phyloP scores from a whole-genome alignment of 2,329 filamentous ascomycete genomes.

The Grosmannia huntii region DNA sequence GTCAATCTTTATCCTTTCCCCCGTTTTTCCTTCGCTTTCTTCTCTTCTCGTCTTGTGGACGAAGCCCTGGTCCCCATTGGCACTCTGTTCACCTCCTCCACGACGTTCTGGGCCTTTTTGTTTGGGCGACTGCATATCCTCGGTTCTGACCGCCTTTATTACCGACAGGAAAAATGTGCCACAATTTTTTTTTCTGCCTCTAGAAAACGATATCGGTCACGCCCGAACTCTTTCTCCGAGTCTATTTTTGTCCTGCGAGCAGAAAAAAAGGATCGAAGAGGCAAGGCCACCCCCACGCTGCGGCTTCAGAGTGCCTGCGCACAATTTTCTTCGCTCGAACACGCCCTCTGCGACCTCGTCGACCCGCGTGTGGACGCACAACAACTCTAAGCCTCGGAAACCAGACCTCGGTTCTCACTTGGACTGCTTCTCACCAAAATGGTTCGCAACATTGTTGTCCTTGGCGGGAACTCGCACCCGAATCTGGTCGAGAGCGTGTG shows the following conservation, averaged over 20 bases:
- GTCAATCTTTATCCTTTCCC: neutral
- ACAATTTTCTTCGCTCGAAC: neutral
- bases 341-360: neutral
- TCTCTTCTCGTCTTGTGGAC: neutral
- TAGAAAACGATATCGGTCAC: conserved; percentile 11
- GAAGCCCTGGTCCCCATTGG: neutral
- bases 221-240: neutral
- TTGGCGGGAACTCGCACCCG: conserved; percentile 88
- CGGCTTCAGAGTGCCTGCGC: neutral
- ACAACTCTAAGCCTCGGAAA: neutral
- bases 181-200: conserved; percentile 7
- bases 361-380: neutral
- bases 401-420: neutral
- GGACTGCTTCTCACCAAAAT: conserved; percentile 30
- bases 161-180: neutral
- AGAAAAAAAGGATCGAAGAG: neutral
- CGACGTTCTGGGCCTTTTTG: neutral
- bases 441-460: conserved; percentile 90
- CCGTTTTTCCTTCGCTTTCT: neutral
- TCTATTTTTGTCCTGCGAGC: neutral
- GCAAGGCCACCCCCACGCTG: neutral
- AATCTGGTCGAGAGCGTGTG: conserved; percentile 77
- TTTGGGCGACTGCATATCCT: conserved; percentile 7
- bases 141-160: conserved; percentile 12
- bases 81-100: neutral